Evolutionary conservation across 208 protist genomes (phyloP), one percentile per base, ranked within the genome.

Genomic region (Leishmania major): DNA sequence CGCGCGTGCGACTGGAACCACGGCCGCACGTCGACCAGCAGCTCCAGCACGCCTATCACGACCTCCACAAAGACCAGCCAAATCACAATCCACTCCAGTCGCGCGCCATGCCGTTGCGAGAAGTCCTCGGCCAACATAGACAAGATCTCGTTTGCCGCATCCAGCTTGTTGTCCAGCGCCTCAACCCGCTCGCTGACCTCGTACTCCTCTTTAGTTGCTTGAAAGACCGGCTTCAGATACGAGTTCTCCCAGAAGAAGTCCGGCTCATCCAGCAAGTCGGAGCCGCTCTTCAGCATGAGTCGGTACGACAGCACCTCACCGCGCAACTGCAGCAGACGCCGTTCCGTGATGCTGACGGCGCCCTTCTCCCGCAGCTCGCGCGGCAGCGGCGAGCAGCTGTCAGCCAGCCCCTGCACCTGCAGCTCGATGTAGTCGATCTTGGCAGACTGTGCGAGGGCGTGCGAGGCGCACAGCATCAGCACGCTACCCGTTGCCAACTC

Each of bases 161-260:
- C 92, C 76, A 95, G 80, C 73, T 95, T 93, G 80, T 93, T 93
- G 81, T 94, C 92, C 66, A 95, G 89, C 40, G 90, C 90, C 82
- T 94, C 89, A 25, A 94, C 92, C 40, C 90, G 85, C 69, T 91
- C 89, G 13, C 78, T 84, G 60, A 95, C 90, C 55, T 90, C 90
- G 81, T 93, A 95, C 77, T 86, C 89, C 67, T 94, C 93, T 81
- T 94, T 93, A 22, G 91, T 94, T 25, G 91, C 90, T 67, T 94
- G 89, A 79, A 96, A 96, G 1, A 96, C 90, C 0, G 91, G 93
- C 75, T 94, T 96, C 40, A 96, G 76, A 73, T 94, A 94, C 15
- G 93, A 86, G 85, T 94, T 93, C 77, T 96, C 90, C 93, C 93
- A 96, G 75, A 96, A 96, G 25, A 96, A 92, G 75, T 94, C 91